phyloP scores from a whole-genome alignment of 257 asterid species.

The Salvia splendens region DNA sequence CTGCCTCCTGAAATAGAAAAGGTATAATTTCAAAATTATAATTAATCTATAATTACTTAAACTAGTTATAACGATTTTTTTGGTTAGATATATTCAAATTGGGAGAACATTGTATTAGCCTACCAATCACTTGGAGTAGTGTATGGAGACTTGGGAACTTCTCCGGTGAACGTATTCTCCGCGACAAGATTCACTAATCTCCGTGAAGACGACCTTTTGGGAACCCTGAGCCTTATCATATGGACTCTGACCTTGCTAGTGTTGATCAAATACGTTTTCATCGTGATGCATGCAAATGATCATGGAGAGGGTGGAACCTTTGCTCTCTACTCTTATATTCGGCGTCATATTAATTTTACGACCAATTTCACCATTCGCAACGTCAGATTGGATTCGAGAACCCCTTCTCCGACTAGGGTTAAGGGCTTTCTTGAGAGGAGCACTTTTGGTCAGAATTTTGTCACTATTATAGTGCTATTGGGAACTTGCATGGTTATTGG shows the following conservation, averaged over 20 bases:
- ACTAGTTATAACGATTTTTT: not conserved
- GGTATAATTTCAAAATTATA: constrained; percentile 37
- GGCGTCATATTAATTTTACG: constrained; percentile 50
- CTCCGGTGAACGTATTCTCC: constrained; percentile 74
- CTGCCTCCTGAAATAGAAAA: constrained; percentile 35
- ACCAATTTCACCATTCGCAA: constrained; percentile 48
- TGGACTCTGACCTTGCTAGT: constrained; percentile 65
- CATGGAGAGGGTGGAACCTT: constrained; percentile 89
- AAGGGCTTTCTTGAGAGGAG: constrained; percentile 55
- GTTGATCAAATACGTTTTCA: constrained; percentile 65
- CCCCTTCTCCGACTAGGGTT: constrained; percentile 44
- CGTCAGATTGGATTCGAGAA: constrained; percentile 38
- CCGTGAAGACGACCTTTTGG: constrained; percentile 60
- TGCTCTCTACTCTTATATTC: constrained; percentile 63
- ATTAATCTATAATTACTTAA: too few relatives aligned
- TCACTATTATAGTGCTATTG: constrained; percentile 55
- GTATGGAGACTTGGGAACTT: constrained; percentile 76
- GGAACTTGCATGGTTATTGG: constrained; percentile 89
- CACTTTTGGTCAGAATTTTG: constrained; percentile 42
- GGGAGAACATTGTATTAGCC: constrained; percentile 54
- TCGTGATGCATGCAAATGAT: constrained; percentile 67
- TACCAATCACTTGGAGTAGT: constrained; percentile 77
- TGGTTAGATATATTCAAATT: constrained; percentile 46
- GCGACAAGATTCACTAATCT: constrained; percentile 51
- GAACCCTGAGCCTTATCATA: constrained; percentile 69